Conservation (phyloP, 768 basidiomycete species). For the Pisolithus sp. region DNA sequence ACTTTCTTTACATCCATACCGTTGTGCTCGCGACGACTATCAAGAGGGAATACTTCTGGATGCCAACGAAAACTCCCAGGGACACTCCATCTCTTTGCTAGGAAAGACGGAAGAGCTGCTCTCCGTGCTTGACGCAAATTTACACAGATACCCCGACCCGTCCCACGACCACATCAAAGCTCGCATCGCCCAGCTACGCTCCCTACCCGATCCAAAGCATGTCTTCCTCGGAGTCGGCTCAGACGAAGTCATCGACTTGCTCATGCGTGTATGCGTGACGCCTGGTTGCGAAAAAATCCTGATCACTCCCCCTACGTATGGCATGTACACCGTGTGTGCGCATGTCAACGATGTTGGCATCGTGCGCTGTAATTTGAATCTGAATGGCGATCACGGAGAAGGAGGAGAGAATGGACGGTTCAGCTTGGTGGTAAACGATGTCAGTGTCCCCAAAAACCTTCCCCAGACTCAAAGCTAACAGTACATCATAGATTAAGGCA, state of each 20-base stretch:
- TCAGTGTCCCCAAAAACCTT: conserved; percentile 28
- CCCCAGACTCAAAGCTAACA: conserved; percentile 1
- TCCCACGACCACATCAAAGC: conserved; percentile 74
- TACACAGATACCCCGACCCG: conserved; percentile 94
- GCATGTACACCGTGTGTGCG: conserved; percentile 94
- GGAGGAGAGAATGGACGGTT: conserved; percentile 70
- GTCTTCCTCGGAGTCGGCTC: conserved; percentile 95
- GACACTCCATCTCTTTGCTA: conserved; percentile 61
- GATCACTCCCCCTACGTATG: conserved; percentile 92
- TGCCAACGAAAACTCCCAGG: conserved; percentile 95
- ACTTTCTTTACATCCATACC: conserved; percentile 84
- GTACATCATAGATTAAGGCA: conserved; percentile 56
- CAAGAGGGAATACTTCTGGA: conserved; percentile 86
- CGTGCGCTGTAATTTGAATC: conserved; percentile 67
- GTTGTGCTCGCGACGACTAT: conserved; percentile 96
- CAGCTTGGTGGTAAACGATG: conserved; percentile 67
- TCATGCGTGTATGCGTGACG: conserved; percentile 83
- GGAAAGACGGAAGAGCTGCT: conserved; percentile 31
- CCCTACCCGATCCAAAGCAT: conserved; percentile 54
- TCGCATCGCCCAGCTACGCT: conserved; percentile 67
- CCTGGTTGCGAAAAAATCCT: conserved; percentile 80
- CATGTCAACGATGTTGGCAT: conserved; percentile 90
- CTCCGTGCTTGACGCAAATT: conserved; percentile 39
- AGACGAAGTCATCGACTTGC: conserved; percentile 92
- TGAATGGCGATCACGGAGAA: conserved; percentile 55